Conservation (phyloP, 2,329 filamentous ascomycete genomes). For the Colletotrichum musae region DNA sequence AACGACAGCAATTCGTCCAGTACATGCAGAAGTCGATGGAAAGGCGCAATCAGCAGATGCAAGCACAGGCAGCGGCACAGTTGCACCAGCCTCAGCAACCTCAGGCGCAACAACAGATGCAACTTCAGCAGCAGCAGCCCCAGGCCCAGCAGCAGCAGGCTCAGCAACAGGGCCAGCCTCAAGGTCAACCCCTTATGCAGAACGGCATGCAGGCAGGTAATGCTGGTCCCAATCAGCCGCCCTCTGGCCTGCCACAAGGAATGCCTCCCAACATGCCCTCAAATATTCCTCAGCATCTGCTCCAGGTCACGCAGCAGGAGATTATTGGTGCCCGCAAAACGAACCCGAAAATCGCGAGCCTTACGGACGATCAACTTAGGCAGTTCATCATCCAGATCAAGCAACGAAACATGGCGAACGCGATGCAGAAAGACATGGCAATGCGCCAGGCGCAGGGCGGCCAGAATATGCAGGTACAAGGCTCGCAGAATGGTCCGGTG, state of each 20-base stretch:
- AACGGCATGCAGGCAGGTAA: constrained; percentile 37
- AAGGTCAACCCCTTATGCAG: constrained; percentile 32
- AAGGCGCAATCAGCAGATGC: constrained; percentile 37
- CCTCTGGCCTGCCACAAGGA: constrained; percentile 25
- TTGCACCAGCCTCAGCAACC: constrained; percentile 47
- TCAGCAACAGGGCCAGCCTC: constrained; percentile 42
- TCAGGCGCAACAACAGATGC: constrained; percentile 47
- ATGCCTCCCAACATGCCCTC: constrained; percentile 43
- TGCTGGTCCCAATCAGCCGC: constrained; percentile 18
- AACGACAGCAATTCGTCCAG: constrained; percentile 56
- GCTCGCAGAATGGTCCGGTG: constrained; percentile 4
- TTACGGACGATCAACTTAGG: constrained; percentile 45
- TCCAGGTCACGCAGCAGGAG: constrained; percentile 46
- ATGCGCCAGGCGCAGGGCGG: constrained; percentile 35
- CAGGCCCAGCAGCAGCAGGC: constrained; percentile 42
- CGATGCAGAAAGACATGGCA: constrained; percentile 39
- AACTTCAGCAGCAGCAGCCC: constrained; percentile 44
- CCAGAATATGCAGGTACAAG: constrained; percentile 6
- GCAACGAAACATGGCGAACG: constrained; percentile 38
- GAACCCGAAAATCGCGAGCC: constrained; percentile 42
- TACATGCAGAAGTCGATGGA: constrained; percentile 44
- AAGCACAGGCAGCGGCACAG: constrained; percentile 43
- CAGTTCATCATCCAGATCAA: constrained; percentile 35
- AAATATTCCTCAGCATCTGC: constrained; percentile 42
- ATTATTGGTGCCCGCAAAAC: constrained; percentile 45